Base-by-base conservation (phyloP, 163 green algal genomes). In the Chlamydomonas reinhardtii region DNA sequence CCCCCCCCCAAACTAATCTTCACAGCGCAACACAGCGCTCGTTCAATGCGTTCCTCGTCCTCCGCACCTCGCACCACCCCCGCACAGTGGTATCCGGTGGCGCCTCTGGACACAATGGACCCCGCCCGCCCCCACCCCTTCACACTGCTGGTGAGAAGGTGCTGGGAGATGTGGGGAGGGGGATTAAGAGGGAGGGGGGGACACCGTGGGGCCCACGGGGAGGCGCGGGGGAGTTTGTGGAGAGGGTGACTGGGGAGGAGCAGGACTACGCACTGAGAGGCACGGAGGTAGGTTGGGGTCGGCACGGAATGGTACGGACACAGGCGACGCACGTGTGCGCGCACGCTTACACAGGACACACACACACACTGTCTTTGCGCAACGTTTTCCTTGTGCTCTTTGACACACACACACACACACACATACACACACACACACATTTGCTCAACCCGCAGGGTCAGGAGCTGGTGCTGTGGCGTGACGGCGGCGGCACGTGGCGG, bases 401-500 rank as follows among this genome's bases (percentile, higher is more conserved):
- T 70, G 17, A 12, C 27, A 17, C 1, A 29, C n/a, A 29, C 27
- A 12, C 62, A 17, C 62, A 32, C 62, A 5, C 25, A 16, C 27
- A 29, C 27, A 29, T 29, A 2, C 62, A 17, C 62, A 29, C 25
- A 32, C 8, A 12, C 62, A 22, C 12, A 29, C n/a, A 25, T 32
- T 8, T 25, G 3, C 22, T 12, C 22, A 24, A 14, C 4, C 3
- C 27, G 2, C 62, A 83, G 76, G 76, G 76, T 54, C 82, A 84
- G 80, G 73, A 88, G 25, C 73, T 95, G 39, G 91, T 95, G 66
- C 74, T 96, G 35, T 96, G 93, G 93, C 74, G 82, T 4, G 91
- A 94, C 69, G 89, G 64, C 22, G 39, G 70, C 17, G 90, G 91
- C 39, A n/a, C 64, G 25, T 96, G 94, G 94, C 74, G 74, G 3